Conservation (phyloP, 305 asterid genomes). For the Salvia sclarea region DNA sequence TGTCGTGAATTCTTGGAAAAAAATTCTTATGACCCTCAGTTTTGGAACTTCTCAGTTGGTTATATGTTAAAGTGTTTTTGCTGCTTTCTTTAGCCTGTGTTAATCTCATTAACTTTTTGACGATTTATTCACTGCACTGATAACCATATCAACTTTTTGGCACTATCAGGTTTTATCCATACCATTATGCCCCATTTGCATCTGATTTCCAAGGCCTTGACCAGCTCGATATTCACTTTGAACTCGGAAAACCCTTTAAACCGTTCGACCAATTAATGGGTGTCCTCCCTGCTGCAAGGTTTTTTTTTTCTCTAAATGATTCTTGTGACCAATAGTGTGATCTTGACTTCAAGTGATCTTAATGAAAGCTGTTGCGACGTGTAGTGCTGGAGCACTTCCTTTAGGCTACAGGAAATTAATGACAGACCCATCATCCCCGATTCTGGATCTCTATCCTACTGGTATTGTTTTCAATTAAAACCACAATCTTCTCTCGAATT, state of each 20-base stretch:
- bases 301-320: constrained; percentile 26
- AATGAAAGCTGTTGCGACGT: constrained; percentile 28
- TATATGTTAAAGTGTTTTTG: not conserved
- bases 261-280: constrained; percentile 67
- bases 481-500: constrained; percentile 3
- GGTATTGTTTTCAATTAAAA: constrained; percentile 36
- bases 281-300: constrained; percentile 75
- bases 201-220: constrained; percentile 55
- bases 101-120: too few species aligned
- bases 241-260: constrained; percentile 61
- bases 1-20: not conserved
- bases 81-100: too few species aligned
- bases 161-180: constrained; percentile 58
- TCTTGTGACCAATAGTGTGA: not conserved
- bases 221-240: constrained; percentile 44
- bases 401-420: constrained; percentile 49
- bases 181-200: constrained; percentile 70
- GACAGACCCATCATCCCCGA: constrained; percentile 58
- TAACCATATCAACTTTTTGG: constrained; percentile 23
- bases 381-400: constrained; percentile 66
- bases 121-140: constrained; percentile 14
- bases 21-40: not conserved
- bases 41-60: constrained; percentile 5
- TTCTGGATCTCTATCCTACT: constrained; percentile 58
- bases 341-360: constrained; percentile 16